These are phyloP conservation scores for Ogataea ramenticola DNA, from an alignment of 805 yeast genomes.

Conservation along the genomic window DNA sequence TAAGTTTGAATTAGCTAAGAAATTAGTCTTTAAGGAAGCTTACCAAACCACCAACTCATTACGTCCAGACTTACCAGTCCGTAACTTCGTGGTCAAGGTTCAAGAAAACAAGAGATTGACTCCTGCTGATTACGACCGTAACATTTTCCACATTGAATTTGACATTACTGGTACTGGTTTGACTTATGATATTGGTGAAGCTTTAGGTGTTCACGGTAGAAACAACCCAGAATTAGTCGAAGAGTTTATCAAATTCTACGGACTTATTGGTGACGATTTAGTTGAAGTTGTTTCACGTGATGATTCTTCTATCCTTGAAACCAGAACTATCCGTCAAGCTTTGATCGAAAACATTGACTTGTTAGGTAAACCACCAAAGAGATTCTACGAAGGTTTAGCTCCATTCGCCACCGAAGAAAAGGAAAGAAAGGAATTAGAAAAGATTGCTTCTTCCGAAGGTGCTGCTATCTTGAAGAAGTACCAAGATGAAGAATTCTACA, in stretches of 20 bases:
- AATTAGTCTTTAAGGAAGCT: constrained; percentile 77
- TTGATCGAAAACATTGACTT: constrained; percentile 77
- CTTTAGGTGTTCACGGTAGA: constrained; percentile 90
- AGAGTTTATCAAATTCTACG: constrained; percentile 64
- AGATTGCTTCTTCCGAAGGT: constrained; percentile 70
- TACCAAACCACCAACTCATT: constrained; percentile 48
- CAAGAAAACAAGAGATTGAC: constrained; percentile 90
- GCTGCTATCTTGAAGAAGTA: constrained; percentile 77
- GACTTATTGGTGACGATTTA: constrained; percentile 59
- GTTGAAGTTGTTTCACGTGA: constrained; percentile 70
- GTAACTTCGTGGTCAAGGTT: constrained; percentile 81
- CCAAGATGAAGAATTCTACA: constrained; percentile 76
- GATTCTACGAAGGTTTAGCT: constrained; percentile 81
- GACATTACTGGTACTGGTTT: constrained; percentile 87
- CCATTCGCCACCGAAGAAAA: constrained; percentile 61
- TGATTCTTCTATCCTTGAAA: constrained; percentile 48
- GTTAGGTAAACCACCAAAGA: constrained; percentile 93
- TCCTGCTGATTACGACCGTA: constrained; percentile 82
- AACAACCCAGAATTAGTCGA: constrained; percentile 61
- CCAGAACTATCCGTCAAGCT: constrained; percentile 77
- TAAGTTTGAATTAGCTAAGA: constrained; percentile 51
- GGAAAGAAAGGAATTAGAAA: constrained; percentile 56
- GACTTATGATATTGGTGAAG: constrained; percentile 92
- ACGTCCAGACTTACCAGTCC: constrained; percentile 86
- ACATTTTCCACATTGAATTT: constrained; percentile 94